Evolutionary conservation across 805 yeast species (phyloP), one percentile per base, ranked within the genome.

Genomic region (Yarrowia divulgata): DNA sequence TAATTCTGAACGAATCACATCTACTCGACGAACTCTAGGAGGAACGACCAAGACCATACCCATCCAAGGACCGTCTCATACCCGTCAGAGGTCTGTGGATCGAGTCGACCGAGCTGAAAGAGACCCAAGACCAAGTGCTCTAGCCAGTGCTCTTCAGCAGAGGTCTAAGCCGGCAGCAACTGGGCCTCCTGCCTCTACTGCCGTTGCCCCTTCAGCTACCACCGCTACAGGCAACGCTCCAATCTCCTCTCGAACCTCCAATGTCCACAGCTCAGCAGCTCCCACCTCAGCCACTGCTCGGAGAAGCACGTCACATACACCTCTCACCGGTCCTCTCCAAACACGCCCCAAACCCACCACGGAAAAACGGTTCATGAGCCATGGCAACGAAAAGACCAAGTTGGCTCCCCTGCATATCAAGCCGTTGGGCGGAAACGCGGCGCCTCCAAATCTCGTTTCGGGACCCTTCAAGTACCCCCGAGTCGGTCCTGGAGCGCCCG

Each of bases 331-430:
- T 1, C 46, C 52, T n/a, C 52, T 60, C 1, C 52, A 60, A 8
- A 60, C 42, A 1, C 66, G 66, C 1, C 66, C 45, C 1, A 60
- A 60, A n/a, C 52, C 66, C 1, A 12, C 52, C 9, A 18, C 66
- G 9, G 66, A 60, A 34, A 60, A 45, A 45, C 66, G 66, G 46
- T 60, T 43, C 66, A 43, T 60, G 52, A 60, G 66, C 52, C 66
- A 60, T 23, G 66, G 66, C 18, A 60, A 34, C 66, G 66, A 45
- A 13, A 60, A 60, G 29, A 13, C 40, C 52, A 60, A 60, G 7
- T 43, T 60, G 40, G 66, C 52, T 23, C 66, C 66, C 2, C 23
- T 60, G 52, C 66, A 60, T 60, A 45, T 60, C 52, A 60, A 60
- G 34, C 66, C 66, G 39, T 23, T 60, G 29, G 49, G 48, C 2